A percentile compares a stretch with the other conserved stretches of the same genome.
These are phyloP conservation scores for Salix udensis DNA, from an alignment of 345 rosid species.

Conservation along the genomic window DNA sequence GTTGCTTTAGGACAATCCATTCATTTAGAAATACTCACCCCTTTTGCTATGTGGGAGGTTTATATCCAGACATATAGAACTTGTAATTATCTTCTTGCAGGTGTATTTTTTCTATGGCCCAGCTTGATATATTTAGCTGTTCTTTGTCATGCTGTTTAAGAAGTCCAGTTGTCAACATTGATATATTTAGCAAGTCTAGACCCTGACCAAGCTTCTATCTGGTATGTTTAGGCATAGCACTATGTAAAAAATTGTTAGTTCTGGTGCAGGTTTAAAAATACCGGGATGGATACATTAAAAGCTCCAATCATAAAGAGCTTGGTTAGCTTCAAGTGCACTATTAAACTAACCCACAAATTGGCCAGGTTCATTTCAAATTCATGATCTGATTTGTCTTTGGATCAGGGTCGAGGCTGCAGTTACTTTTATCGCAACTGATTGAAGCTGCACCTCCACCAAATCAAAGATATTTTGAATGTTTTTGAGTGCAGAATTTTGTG, in stretches of 20 bases:
- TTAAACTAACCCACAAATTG: neutral
- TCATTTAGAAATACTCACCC: neutral
- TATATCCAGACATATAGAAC: neutral
- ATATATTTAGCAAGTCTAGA: neutral
- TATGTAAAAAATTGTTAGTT: neutral
- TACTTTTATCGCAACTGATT: too few species aligned
- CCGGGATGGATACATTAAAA: neutral
- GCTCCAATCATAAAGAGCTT: neutral
- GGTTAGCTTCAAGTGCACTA: neutral
- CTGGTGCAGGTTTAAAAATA: neutral
- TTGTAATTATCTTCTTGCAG: neutral
- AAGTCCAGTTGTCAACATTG: neutral
- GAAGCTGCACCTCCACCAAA: too few species aligned
- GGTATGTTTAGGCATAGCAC: neutral
- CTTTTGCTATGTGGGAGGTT: neutral
- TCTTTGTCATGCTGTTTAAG: neutral
- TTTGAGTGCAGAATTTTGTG: neutral
- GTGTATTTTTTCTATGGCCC: neutral
- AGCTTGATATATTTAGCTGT: neutral
- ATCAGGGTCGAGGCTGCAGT: neutral
- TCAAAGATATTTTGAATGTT: too few species aligned
- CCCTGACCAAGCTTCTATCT: neutral
- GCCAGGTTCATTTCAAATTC: neutral
- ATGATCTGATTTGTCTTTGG: neutral
- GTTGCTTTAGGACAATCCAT: neutral